Base-by-base conservation (phyloP, 2,329 filamentous ascomycete species). In the Geosmithia putterillii region DNA sequence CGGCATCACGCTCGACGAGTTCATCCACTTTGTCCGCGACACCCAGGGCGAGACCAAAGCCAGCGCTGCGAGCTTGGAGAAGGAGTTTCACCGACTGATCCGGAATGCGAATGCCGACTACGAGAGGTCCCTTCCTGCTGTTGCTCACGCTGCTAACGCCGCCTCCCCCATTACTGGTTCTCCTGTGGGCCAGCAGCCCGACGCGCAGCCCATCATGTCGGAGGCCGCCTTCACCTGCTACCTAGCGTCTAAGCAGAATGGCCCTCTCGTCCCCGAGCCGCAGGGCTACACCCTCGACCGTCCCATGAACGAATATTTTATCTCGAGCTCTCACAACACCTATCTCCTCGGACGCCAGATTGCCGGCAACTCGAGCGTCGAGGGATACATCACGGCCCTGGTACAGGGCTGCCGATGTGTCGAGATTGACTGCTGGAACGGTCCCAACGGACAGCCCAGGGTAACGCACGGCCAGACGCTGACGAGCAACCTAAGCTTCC, bases 351-450 rank as follows among this genome's bases (percentile, higher is more conserved):
- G 92, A 14, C 81, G 89, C 43, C 92, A 98, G 60, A 81, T 96
- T 2, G 83, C 81, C 10, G 90, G 90, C 22, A 77, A 85, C 38
- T 95, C 92, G 2, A 96, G 89, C 56, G 85, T 94, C 2, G 92
- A 98, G 61, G 88, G 88, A 38, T 98, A 98, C 64, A 94, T 96
- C 52, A 80, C 81, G 8, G 86, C 89, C 3, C 73, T 98, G 7
- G 81, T 86, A 49, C 83, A 86, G 47, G 89, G 89, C 8, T 98
- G 92, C 59, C 84, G 92, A 41, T 96, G 92, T 60, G 82, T 98
- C 39, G 92, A 98, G 64, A 87, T 98, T 42, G 92, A 98, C 62
- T 96, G 90, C 63, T 98, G 92, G 92, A 88, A 98, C 61, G 92
- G 92, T 15, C 74, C 77, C 42, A 83, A 95, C 57, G 87, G 86